phyloP scores from a whole-genome alignment of 139 green algal species.

The Chlamydomonas eustigma region DNA sequence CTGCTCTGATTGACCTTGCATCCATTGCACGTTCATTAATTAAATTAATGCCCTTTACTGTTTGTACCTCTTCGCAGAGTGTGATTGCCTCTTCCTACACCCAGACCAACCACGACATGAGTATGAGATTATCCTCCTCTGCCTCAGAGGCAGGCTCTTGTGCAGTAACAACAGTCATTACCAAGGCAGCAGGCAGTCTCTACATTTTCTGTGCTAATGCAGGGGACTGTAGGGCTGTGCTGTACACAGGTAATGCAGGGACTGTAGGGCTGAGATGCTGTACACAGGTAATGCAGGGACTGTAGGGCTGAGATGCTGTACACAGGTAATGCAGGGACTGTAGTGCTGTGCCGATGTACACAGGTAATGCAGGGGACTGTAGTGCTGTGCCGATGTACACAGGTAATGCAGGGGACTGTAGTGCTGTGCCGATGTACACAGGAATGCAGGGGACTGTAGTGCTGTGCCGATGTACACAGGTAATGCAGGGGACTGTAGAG shows the following conservation, averaged over 20 bases:
- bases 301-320: conserved; percentile 22
- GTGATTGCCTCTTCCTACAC: conserved; percentile 1
- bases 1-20: background rate
- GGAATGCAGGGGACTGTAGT: background rate
- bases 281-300: conserved; percentile 19
- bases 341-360: conserved; percentile 19
- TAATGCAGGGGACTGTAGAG: background rate
- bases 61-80: background rate
- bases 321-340: conserved; percentile 20
- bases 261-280: conserved; percentile 22
- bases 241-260: conserved; percentile 18
- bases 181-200: background rate
- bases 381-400: too few species aligned
- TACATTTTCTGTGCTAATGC: conserved; percentile 24
- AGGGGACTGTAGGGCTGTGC: conserved; percentile 22
- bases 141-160: conserved; percentile 12
- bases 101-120: background rate
- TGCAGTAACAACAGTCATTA: conserved; percentile 15
- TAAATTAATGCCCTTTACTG: background rate
- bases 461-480: background rate
- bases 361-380: background rate
- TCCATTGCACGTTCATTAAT: background rate
- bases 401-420: too few species aligned
- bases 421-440: too few species aligned
- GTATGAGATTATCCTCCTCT: background rate